Conservation (phyloP, 257 asterid genomes). For the Jacaranda copaia region DNA sequence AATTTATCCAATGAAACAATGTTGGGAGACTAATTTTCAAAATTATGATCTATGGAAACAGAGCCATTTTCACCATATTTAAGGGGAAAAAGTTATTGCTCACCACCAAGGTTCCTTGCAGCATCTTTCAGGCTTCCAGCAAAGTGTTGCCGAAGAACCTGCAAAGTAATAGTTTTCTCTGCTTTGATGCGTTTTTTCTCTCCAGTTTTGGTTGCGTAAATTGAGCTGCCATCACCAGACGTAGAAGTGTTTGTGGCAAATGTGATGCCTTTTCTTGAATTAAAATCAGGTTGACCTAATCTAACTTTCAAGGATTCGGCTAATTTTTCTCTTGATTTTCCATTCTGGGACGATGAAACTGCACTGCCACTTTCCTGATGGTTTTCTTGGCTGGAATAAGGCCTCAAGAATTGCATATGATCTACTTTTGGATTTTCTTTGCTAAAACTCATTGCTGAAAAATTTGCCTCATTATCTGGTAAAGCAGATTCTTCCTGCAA, state of each 20-base stretch:
- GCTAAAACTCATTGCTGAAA: conserved; percentile 32
- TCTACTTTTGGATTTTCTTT: conserved; percentile 36
- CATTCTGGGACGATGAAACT: conserved; percentile 45
- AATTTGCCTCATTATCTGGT: conserved; percentile 29
- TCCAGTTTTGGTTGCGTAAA: conserved; percentile 42
- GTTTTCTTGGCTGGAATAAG: conserved; percentile 33
- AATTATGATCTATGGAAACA: not conserved
- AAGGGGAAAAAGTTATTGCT: conserved; percentile 35
- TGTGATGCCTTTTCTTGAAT: conserved; percentile 44
- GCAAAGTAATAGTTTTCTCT: conserved; percentile 75
- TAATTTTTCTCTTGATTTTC: conserved; percentile 33
- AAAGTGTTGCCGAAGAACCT: conserved; percentile 87
- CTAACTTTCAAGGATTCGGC: conserved; percentile 36
- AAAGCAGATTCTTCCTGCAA: conserved; percentile 60
- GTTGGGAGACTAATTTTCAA: not conserved
- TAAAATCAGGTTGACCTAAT: conserved; percentile 44
- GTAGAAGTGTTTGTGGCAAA: conserved; percentile 44
- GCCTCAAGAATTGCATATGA: conserved; percentile 27
- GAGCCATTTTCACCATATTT: not conserved
- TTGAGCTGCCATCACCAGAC: conserved; percentile 57
- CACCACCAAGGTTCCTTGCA: conserved; percentile 90
- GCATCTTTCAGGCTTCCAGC: conserved; percentile 97
- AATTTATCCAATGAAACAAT: not conserved
- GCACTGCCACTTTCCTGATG: conserved; percentile 38
- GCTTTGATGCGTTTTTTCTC: conserved; percentile 76